Evolutionary conservation across 2,329 filamentous ascomycete genomes (phyloP).

Genomic region (Trichoderma hamatum): DNA sequence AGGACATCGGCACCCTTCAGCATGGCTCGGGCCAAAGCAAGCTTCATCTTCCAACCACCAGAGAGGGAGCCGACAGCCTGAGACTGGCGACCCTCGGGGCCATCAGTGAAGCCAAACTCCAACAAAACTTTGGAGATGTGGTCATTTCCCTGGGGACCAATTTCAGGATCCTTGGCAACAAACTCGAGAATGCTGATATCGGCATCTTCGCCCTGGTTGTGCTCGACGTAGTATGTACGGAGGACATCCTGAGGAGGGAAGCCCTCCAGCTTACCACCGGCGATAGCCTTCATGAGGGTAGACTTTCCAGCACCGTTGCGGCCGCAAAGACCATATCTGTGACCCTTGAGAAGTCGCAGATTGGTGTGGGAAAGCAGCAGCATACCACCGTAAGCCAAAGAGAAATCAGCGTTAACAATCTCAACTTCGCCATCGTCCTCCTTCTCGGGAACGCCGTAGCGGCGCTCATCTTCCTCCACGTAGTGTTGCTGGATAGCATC

Average conservation of each 20-base stretch:
- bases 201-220: constrained; percentile 98
- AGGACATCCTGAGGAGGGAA: constrained; percentile 92
- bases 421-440: constrained; percentile 91
- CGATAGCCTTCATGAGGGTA: constrained; percentile 97
- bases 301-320: constrained; percentile 98
- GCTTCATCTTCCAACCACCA: constrained; percentile 99
- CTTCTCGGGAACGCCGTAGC: constrained; percentile 80
- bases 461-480: constrained; percentile 81
- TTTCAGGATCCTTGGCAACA: constrained; percentile 83
- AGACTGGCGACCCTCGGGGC: constrained; percentile 84
- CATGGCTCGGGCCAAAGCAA: constrained; percentile 94
- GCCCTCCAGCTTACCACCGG: constrained; percentile 92
- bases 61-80: constrained; percentile 93
- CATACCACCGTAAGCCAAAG: constrained; percentile 96
- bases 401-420: constrained; percentile 98
- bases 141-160: constrained; percentile 75
- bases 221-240: constrained; percentile 96
- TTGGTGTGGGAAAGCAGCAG: constrained; percentile 95
- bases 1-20: constrained; percentile 95
- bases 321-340: constrained; percentile 95
- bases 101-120: constrained; percentile 92
- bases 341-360: constrained; percentile 89
- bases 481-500: constrained; percentile 77
- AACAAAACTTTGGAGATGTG: constrained; percentile 81
- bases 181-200: constrained; percentile 96